Evolutionary conservation across 371 early-diverging fungal genomes (phyloP), one percentile per base, ranked within the genome.

Genomic region (Mortierella sp.): DNA sequence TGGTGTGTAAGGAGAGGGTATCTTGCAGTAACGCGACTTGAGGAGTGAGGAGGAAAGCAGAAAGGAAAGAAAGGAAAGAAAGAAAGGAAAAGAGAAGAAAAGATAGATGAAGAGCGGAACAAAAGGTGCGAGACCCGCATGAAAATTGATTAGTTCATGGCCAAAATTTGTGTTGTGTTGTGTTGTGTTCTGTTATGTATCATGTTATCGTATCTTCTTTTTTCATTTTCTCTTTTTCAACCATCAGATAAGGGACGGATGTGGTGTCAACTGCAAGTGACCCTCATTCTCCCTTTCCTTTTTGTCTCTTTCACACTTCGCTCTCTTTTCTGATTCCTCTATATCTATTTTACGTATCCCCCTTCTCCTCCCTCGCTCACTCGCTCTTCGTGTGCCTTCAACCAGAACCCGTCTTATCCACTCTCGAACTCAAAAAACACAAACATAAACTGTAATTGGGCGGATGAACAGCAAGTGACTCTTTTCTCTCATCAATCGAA

Each of bases 401-500:
- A 34, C 1, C 16, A 63, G 31, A 65, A 34, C 68, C 68, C 68
- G 38, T 24, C 21, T 38, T 16, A 14, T 31, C 16, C 26, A 13
- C 42, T 38, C 34, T 34, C 38, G 38, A 65, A 65, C 68, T 38
- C 68, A 65, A 65, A 65, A 65, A 5, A 60, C 14, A 14, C 31
- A 16, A 34, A 34, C 34, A 65, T 38, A 65, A 65, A 65, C 65
- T 34, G 65, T 65, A 60, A 65, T 42, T 38, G 63, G 63, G 13
- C 6, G 31, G 16, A 28, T 9, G 14, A 9, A 31, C 38, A 21
- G 38, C 28, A 14, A 19, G 57, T 75, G 58, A 58, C 63, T 75
- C 63, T 60, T 75, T 74, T 74, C 58, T 74, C 60, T 74, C 47
- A 45, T 75, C 48, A 28, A n/a, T 45, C 58, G 26, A 21, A 38